Evolutionary conservation across 768 basidiomycete species (phyloP).

Genomic region (Lanmaoa rubissima): DNA sequence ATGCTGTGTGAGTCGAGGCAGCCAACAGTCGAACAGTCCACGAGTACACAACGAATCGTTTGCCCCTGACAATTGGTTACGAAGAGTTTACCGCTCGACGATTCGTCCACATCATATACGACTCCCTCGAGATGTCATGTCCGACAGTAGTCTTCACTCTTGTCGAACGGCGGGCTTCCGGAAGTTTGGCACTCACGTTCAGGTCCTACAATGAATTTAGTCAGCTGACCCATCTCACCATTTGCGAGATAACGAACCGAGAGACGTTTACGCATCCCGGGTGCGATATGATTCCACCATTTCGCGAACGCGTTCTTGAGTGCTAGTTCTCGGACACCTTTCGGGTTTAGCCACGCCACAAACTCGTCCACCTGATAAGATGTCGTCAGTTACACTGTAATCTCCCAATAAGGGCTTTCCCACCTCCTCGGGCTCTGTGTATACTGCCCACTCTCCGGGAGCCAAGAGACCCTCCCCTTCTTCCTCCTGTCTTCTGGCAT

Average conservation of each 20-base stretch:
- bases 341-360: conserved; percentile 86
- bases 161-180: conserved; percentile 78
- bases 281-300: conserved; percentile 81
- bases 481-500: conserved; percentile 64
- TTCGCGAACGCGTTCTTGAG: conserved; percentile 75
- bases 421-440: conserved; percentile 86
- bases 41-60: conserved; percentile 5
- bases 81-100: conserved; percentile 57
- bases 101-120: conserved; percentile 89
- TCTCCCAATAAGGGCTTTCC: neutral
- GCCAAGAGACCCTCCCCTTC: conserved; percentile 78
- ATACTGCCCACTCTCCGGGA: conserved; percentile 87
- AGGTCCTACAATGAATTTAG: conserved; percentile 50
- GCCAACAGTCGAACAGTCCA: conserved; percentile 6
- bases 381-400: conserved; percentile 8
- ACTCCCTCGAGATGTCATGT: conserved; percentile 69
- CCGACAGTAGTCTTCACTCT: conserved; percentile 59
- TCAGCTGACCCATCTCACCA: conserved; percentile 9
- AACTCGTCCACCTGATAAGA: conserved; percentile 70
- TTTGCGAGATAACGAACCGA: conserved; percentile 49
- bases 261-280: conserved; percentile 73
- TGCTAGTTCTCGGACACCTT: conserved; percentile 84
- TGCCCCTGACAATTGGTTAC: neutral
- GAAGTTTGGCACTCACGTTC: conserved; percentile 63
- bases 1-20: conserved; percentile 13